Conservation (phyloP, 495 filamentous ascomycete genomes). For the Penicillium crystallinum region DNA sequence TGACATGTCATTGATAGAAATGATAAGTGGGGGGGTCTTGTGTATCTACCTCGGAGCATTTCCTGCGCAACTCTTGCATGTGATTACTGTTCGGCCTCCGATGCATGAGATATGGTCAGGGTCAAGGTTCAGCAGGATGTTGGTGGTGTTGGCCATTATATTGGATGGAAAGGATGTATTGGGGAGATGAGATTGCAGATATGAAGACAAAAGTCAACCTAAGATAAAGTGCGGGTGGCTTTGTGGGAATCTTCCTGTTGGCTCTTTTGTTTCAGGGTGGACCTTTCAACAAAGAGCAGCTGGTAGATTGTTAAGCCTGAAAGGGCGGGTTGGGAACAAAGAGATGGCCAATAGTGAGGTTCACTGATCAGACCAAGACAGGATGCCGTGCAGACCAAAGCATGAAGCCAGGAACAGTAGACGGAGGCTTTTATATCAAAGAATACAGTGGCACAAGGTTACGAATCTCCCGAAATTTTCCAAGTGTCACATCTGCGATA, state of each 20-base stretch:
- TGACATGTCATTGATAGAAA: background rate
- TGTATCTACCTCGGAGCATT: conserved; percentile 36
- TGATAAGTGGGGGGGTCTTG: background rate
- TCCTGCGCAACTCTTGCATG: conserved; percentile 36
- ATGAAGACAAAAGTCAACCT: background rate
- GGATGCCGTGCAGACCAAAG: conserved; percentile 19
- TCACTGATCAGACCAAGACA: conserved; percentile 12
- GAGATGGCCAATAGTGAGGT: conserved; percentile 6
- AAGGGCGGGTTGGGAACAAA: conserved; percentile 10
- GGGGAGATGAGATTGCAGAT: background rate
- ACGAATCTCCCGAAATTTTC: conserved; percentile 1
- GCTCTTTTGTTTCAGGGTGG: background rate
- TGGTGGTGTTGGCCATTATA: conserved; percentile 20
- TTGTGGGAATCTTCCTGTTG: background rate
- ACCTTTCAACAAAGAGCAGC: background rate
- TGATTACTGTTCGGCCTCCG: conserved; percentile 32
- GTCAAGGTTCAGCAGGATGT: conserved; percentile 23
- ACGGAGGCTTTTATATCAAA: conserved; percentile 17
- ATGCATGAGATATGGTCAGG: conserved; percentile 36
- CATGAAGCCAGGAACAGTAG: conserved; percentile 14
- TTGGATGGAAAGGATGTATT: background rate
- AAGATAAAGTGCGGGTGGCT: background rate
- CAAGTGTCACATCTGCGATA: conserved; percentile 14
- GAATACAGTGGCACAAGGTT: background rate
- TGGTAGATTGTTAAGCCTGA: conserved; percentile 3